These are phyloP conservation scores for Debaryomyces subglobosus DNA, from an alignment of 1,139 yeast species.

Conservation along the genomic window DNA sequence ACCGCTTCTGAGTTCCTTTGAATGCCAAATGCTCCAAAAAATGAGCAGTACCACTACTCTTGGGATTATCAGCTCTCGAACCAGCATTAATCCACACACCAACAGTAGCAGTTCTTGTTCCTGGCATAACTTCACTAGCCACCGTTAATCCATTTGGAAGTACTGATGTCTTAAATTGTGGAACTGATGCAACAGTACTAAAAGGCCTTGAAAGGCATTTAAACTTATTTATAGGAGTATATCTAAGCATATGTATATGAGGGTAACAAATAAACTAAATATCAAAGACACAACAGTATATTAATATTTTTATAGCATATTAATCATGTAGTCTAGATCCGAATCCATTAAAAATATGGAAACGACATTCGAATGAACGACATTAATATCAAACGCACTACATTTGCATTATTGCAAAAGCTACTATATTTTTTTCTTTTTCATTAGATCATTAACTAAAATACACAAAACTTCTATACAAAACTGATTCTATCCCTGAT, in stretches of 20 bases:
- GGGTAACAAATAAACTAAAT: not conserved
- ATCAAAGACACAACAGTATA: not conserved
- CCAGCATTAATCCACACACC: constrained; percentile 99
- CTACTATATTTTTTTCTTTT: too few relatives aligned
- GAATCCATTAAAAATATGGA: not conserved
- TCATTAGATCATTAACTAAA: not conserved
- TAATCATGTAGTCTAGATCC: not conserved
- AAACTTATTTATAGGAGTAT: not conserved
- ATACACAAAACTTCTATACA: not conserved
- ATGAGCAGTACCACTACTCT: constrained; percentile 93
- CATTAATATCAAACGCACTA: not conserved
- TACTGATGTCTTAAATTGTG: constrained; percentile 29
- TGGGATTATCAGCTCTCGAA: constrained; percentile 88
- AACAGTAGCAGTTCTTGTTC: constrained; percentile 92
- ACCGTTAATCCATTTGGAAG: constrained; percentile 82
- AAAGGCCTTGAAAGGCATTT: not conserved
- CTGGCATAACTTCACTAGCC: constrained; percentile 87
- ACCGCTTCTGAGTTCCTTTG: constrained; percentile 84
- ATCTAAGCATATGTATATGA: constrained; percentile 3
- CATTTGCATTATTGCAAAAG: too few relatives aligned
- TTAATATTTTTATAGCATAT: not conserved
- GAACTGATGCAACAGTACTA: constrained; percentile 17
- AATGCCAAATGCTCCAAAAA: constrained; percentile 94
- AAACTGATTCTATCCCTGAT: not conserved
- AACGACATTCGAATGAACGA: not conserved